These are phyloP conservation scores for Blastobotrys malaysiensis DNA, from an alignment of 1,139 yeast genomes.

Conservation along the genomic window DNA sequence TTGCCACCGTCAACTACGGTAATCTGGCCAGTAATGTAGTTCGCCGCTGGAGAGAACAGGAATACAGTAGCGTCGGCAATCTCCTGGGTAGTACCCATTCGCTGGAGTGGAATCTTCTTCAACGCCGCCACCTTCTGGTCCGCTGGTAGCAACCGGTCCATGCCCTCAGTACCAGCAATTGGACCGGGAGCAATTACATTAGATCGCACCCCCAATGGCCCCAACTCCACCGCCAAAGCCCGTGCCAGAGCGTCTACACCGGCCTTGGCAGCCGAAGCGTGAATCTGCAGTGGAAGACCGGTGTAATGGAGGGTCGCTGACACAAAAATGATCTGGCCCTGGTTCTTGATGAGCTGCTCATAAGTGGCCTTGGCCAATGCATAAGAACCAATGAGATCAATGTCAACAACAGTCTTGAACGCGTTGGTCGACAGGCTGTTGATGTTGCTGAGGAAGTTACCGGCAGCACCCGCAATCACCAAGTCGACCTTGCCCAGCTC, in stretches of 20 bases:
- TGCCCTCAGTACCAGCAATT: conserved; percentile 77
- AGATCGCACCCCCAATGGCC: conserved; percentile 76
- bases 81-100: conserved; percentile 69
- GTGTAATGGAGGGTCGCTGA: conserved; percentile 84
- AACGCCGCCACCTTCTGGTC: conserved; percentile 39
- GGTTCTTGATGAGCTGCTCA: conserved; percentile 54
- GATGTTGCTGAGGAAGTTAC: conserved; percentile 79
- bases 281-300: conserved; percentile 81
- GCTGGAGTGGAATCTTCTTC: conserved; percentile 63
- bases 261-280: conserved; percentile 91
- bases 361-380: conserved; percentile 81
- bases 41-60: conserved; percentile 76
- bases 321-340: conserved; percentile 69
- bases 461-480: conserved; percentile 94
- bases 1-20: conserved; percentile 85
- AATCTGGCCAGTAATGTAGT: conserved; percentile 70
- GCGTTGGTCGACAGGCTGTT: conserved; percentile 76
- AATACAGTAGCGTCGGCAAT: conserved; percentile 87
- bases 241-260: conserved; percentile 84
- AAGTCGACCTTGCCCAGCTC: conserved; percentile 71
- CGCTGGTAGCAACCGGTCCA: conserved; percentile 47
- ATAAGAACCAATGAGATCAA: conserved; percentile 80
- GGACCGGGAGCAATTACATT: conserved; percentile 89
- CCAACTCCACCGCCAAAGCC: conserved; percentile 80
- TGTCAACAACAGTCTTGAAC: conserved; percentile 76